Evolutionary conservation across 2,329 filamentous ascomycete genomes (phyloP), one percentile per base, ranked within the genome.

Genomic region (Stachybotrys chlorohalonatus): DNA sequence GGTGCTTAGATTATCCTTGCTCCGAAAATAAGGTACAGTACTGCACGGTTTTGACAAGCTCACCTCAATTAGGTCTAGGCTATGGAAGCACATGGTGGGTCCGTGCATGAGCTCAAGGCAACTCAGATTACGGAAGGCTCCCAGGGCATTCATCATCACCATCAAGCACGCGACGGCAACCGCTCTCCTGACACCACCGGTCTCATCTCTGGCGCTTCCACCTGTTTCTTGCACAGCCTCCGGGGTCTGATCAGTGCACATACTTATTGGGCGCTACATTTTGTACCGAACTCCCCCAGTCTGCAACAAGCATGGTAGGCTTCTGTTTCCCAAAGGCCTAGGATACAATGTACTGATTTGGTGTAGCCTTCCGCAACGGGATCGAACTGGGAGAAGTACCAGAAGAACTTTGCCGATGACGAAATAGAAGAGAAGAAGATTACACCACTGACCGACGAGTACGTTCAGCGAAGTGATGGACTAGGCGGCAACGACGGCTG

Each of bases 401-500:
- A 89, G 78, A 96, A 97, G 82, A 92, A 86, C 70, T 99, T 90
- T 70, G 93, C 87, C 69, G 94, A 99, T 69, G 94, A 99, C 66
- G 94, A 97, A 73, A 80, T 92, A 73, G 91, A 95, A 72, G 94
- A 99, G 82, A 99, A 99, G 87, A 99, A 99, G 84, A 99, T 99
- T 70, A 93, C 91, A 57, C 94, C 94, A 62, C 79, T 99, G 59
- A 88, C 92, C 63, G 94, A 97, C 78, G 94, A 97, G 93, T 96
- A 82, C 17, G 46, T 47, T 47, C 9, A 42, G 36, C 36, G 36
- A 42, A 42, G 13, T 5, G 15, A 47, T 52, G 32, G 32, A 15
- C 31, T 7, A 9, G 31, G 31, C 13, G 32, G 8, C 7, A 31
- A 24, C 17, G 36, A 42, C 11, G 32, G 31, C 67, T 71, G 60